Percentiles rank a stretch among this genome's conserved stretches.
These are phyloP conservation scores for Coemansia nantahalensis DNA, from an alignment of 192 early-diverging fungal species.

Conservation along the genomic window DNA sequence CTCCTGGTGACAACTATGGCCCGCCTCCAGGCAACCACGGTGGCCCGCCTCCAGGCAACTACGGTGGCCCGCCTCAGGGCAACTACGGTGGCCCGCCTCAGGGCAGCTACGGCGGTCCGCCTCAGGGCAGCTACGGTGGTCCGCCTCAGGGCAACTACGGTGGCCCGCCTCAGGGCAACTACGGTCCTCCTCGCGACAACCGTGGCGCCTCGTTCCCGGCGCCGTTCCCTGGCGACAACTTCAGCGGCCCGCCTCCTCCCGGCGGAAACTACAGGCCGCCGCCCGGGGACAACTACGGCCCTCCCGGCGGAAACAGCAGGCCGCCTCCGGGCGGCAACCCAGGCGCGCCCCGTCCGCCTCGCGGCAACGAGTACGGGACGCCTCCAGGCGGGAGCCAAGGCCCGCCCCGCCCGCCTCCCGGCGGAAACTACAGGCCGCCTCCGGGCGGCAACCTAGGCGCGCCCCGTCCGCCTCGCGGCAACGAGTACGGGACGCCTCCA, in stretches of 20 bases:
- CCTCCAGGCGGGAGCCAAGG: no score
- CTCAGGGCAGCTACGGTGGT: not conserved
- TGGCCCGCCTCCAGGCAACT: conserved; percentile 9
- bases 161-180: conserved; percentile 3
- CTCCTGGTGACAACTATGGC: conserved; percentile 3
- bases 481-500: conserved; percentile 2
- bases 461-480: not conserved
- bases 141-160: conserved; percentile 7
- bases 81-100: conserved; percentile 7
- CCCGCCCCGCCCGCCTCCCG: not conserved
- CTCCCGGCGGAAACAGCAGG: not conserved
- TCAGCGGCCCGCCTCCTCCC: conserved; percentile 10
- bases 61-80: not conserved
- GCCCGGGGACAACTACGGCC: no score
- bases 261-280: no score
- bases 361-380: no score
- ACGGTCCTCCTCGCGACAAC: no score
- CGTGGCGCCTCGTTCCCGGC: no score
- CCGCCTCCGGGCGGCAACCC: conserved; percentile 11
- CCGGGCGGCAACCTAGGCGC: conserved; percentile 6
- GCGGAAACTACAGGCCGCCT: conserved; percentile 7
- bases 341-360: not conserved
- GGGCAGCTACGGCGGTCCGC: conserved; percentile 1
- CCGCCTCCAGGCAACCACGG: conserved; percentile 2
- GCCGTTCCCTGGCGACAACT: conserved; percentile 18